These are phyloP conservation scores for Flaveria brownii DNA, from an alignment of 129 eudicot species.

Conservation along the genomic window DNA sequence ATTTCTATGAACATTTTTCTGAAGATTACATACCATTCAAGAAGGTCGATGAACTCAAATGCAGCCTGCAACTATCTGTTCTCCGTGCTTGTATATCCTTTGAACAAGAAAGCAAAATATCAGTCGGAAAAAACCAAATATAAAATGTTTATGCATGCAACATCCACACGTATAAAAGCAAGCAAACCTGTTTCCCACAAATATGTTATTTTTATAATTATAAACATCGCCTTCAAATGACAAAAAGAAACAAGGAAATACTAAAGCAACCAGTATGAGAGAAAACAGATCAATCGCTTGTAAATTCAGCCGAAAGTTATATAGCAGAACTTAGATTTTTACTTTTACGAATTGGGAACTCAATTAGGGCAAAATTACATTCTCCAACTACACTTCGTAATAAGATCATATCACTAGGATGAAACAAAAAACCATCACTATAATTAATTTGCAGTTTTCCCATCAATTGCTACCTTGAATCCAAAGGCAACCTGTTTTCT, in stretches of 20 bases:
- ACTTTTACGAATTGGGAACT: neutral
- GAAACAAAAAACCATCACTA: neutral
- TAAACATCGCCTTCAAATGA: neutral
- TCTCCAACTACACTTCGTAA: neutral
- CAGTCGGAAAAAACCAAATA: neutral
- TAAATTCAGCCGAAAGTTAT: neutral
- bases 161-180: neutral
- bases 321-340: too few relatives aligned
- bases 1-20: neutral
- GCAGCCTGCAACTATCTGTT: conserved; percentile 28
- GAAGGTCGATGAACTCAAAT: conserved; percentile 21
- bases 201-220: neutral
- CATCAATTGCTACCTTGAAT: neutral
- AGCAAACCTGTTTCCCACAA: neutral
- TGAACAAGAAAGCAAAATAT: neutral
- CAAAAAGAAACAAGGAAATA: neutral
- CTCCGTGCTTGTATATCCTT: conserved; percentile 21
- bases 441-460: neutral
- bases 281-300: neutral
- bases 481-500: neutral
- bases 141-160: neutral
- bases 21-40: conserved; percentile 14
- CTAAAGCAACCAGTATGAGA: neutral
- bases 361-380: neutral
- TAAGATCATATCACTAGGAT: neutral